Evolutionary conservation across 2,329 filamentous ascomycete genomes (phyloP).

Genomic region (Emydomyces testavorans): DNA sequence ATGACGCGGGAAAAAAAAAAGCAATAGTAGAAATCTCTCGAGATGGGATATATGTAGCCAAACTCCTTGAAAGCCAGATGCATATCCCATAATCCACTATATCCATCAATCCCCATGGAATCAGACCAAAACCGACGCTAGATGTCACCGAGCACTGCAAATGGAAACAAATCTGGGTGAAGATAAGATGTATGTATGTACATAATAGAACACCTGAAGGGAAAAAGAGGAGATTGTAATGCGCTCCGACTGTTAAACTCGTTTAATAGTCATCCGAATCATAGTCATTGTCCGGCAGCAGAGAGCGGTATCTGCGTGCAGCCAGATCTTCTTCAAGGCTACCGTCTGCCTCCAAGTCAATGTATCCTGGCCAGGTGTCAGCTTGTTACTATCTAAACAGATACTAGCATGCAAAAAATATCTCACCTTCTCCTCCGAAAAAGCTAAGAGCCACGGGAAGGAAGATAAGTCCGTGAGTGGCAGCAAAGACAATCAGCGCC

Average conservation of each 20-base stretch:
- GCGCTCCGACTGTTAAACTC: neutral
- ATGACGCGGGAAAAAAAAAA: too few species aligned
- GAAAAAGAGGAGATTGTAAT: neutral
- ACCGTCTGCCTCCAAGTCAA: slow-evolving; percentile 76
- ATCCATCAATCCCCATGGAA: neutral
- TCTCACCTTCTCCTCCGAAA: slow-evolving; percentile 62
- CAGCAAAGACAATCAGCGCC: slow-evolving; percentile 78
- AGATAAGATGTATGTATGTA: neutral
- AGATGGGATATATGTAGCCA: neutral
- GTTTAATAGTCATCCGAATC: slow-evolving; percentile 55
- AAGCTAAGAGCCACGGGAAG: slow-evolving; percentile 80
- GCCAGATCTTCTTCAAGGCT: slow-evolving; percentile 83
- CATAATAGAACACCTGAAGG: neutral
- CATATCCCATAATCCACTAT: neutral
- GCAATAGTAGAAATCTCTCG: neutral
- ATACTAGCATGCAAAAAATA: slow-evolving; percentile 14
- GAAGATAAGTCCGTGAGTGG: slow-evolving; percentile 78
- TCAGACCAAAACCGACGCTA: neutral
- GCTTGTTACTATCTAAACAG: neutral
- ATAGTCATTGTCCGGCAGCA: slow-evolving; percentile 64
- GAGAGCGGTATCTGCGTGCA: slow-evolving; percentile 62
- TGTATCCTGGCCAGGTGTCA: slow-evolving; percentile 49
- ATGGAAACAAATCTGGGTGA: neutral
- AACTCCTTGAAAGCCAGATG: neutral
- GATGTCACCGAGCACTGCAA: neutral